Evolutionary conservation across 208 protist species (phyloP), one percentile per base, ranked within the genome.

Genomic region (Wallacemonas sp.): DNA sequence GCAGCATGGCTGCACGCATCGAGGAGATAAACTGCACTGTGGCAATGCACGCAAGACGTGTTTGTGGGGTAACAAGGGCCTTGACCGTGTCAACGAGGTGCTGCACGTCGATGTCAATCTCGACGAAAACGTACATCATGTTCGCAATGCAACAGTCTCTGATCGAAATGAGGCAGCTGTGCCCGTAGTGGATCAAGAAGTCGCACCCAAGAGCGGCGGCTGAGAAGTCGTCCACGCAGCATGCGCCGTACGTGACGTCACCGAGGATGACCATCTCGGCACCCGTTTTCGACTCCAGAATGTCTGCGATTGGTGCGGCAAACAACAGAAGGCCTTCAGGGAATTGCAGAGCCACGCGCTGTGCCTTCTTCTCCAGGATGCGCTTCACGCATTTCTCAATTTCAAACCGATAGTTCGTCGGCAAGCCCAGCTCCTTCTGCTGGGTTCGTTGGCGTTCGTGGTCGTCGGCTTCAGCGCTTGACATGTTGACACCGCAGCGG

Each of bases 71-170:
- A 21, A 99, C 91, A 66, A 99, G 96, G 19, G 76, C 68, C 62
- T 81, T 85, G 22, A 99, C 67, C 0, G 97, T 98, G 29, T 98
- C 93, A 3, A 99, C 83, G 63, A 99, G 93, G 78, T 99, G 98
- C 15, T 93, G 62, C 3, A 98, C 82, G 67, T 99, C 98, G 65
- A 99, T 98, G 63, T 93, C 76, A 68, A 99, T 99, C 68, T 99
- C 97, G 2, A 99, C 98, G 85, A 99, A 99, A 3, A 99, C 96
- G 73, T 99, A 99, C 59, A 99, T 91, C 87, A 98, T 98, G 53
- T 93, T 97, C 10, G 95, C 88, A 8, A 92, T 66, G 34, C 78
- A 84, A 38, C 90, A 92, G 65, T 98, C 95, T 71, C 92, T 86
- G 69, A 95, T 94, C 37, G 90, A 92, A 57, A 96, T 93, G 8